Conservation (phyloP, 192 early-diverging fungal species). For the Backusella macrospora region DNA sequence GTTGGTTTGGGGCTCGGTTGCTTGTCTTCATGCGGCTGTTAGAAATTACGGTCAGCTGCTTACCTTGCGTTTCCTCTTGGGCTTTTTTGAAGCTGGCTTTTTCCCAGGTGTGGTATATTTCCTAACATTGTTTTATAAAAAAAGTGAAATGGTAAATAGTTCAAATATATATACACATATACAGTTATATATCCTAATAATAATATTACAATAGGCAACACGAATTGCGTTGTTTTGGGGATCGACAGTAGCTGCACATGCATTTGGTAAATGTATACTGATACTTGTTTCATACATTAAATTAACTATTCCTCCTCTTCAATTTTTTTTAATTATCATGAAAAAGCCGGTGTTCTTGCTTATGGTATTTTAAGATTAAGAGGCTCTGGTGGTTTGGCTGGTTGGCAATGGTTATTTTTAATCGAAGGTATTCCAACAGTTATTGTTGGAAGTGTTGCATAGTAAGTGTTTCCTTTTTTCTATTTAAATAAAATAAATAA, state of each 20-base stretch:
- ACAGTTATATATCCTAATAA: not conserved
- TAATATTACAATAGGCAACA: constrained; percentile 26
- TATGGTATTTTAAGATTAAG: constrained; percentile 37
- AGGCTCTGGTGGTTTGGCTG: constrained; percentile 30
- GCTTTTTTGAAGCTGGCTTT: constrained; percentile 38
- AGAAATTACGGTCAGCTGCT: constrained; percentile 27
- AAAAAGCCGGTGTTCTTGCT: constrained; percentile 32
- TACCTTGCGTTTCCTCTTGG: constrained; percentile 31
- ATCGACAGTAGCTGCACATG: constrained; percentile 36
- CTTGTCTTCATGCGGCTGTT: constrained; percentile 30
- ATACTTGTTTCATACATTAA: not conserved
- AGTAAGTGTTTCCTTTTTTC: not conserved
- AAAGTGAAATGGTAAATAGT: constrained; percentile 30
- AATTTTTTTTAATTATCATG: not conserved
- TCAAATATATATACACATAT: not conserved
- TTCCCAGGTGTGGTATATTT: constrained; percentile 39
- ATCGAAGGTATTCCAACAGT: constrained; percentile 41
- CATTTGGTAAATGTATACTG: constrained; percentile 17
- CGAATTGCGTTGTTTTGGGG: constrained; percentile 39
- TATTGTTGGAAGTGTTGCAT: constrained; percentile 29
- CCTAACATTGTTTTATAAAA: constrained; percentile 37
- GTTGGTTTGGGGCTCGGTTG: constrained; percentile 35
- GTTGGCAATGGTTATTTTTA: constrained; percentile 42
- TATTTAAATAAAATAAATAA: no score
- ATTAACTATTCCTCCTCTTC: no score